Evolutionary conservation across 495 filamentous ascomycete species (phyloP), one percentile per base, ranked within the genome.

Genomic region (Annulohypoxylon stygium): DNA sequence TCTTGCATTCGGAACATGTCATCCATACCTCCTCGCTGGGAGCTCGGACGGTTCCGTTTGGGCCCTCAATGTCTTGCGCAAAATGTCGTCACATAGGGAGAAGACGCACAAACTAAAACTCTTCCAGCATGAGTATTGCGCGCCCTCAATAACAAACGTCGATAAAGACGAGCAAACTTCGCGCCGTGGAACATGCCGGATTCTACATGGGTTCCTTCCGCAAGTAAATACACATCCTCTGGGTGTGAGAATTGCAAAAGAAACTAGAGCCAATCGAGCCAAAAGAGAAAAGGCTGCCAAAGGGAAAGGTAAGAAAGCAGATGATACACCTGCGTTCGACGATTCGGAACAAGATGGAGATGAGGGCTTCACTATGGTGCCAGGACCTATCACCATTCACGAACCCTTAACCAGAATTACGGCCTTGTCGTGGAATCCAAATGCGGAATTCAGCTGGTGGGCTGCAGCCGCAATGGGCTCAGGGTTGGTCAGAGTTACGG

Each of bases 161-260:
- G 67, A 43, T 50, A 71, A 33, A n/a, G 67, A 26, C 58, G 71
- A 58, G 60, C 75, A 69, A 87, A 84, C 1, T 81, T 82, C 47
- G 86, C 82, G 73, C 81, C 90, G 75, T 89, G 92, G 76, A 86
- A 90, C 81, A 86, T 89, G 78, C 88, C 90, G 83, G 23, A 78
- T 86, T 33, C 62, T 86, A 16, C 81, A 85, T 54, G 82, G 83
- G 1, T 86, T 81, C 51, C 54, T 77, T 5, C 80, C 81, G 0
- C 83, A 86, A 86, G 82, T 88, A 55, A 88, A 88, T 69, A 90
- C 88, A 61, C 92, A 94, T 78, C 89, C 89, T 67, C 87, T 76
- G 6, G 70, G 88, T 75, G 83, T 81, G 48, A 91, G 90, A 20
- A 86, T 90, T 77, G 84, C 86, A 30, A 92, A 90, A 81, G 88